Evolutionary conservation across 257 asterid genomes (phyloP).

Genomic region (Solanum boliviense): DNA sequence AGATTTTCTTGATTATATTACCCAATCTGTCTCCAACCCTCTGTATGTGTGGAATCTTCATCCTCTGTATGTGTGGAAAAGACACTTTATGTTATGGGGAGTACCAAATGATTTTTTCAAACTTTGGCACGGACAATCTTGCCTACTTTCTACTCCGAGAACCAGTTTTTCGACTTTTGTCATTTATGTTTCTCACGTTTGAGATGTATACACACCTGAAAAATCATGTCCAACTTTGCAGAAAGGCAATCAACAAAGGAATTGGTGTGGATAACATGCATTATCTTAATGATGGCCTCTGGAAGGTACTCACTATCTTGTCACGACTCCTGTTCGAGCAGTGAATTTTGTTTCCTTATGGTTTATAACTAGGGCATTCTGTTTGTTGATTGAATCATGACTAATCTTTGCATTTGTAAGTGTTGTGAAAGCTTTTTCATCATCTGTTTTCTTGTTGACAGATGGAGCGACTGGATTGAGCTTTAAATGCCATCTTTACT

Average conservation of each 20-base stretch:
- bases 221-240: constrained; percentile 21
- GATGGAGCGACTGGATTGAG: constrained; percentile 66
- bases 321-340: background rate
- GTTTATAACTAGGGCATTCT: background rate
- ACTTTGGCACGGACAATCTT: background rate
- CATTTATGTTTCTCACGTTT: background rate
- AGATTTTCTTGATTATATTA: background rate
- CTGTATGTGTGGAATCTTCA: background rate
- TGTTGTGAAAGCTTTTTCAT: background rate
- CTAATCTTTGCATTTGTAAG: background rate
- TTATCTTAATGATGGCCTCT: constrained; percentile 97
- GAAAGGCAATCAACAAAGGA: constrained; percentile 79
- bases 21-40: background rate
- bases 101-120: background rate
- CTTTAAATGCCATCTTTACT: background rate
- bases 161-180: background rate
- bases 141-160: background rate
- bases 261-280: constrained; percentile 98
- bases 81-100: background rate
- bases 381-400: background rate
- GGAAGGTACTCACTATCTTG: constrained; percentile 62
- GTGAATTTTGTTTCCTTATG: background rate
- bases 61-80: background rate
- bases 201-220: background rate
- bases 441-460: constrained; percentile 14